phyloP scores from a whole-genome alignment of 2,329 filamentous ascomycete genomes.

The Seiridium unicorne region DNA sequence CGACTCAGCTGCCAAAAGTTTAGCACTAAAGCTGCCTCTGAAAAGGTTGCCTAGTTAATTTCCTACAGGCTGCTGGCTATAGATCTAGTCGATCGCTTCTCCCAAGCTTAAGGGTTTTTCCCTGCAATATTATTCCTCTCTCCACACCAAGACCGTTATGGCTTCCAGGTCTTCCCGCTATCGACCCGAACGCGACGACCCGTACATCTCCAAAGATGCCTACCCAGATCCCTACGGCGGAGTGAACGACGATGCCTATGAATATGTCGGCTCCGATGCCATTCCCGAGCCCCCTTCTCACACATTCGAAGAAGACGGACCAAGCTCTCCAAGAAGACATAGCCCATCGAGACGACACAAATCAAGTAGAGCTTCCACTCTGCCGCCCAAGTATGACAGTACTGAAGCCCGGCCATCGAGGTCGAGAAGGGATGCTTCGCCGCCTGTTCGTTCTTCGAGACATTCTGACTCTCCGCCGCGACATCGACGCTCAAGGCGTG shows the following conservation, averaged over 20 bases:
- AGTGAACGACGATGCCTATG: slow-evolving; percentile 5
- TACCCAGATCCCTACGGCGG: slow-evolving; percentile 10
- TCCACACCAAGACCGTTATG: neutral
- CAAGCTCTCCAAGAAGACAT: neutral
- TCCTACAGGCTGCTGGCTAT: neutral
- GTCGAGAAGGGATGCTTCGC: slow-evolving; percentile 21
- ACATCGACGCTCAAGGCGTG: slow-evolving; percentile 1
- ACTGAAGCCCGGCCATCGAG: slow-evolving; percentile 13
- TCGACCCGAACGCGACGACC: slow-evolving; percentile 7
- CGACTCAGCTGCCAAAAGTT: neutral
- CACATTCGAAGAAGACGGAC: slow-evolving; percentile 6
- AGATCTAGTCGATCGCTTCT: neutral
- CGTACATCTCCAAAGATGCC: slow-evolving; percentile 3
- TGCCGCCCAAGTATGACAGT: neutral
- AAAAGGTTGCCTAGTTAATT: neutral
- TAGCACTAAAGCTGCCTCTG: neutral
- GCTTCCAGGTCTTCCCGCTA: slow-evolving; percentile 3
- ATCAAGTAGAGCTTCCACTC: slow-evolving; percentile 2
- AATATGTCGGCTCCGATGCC: slow-evolving; percentile 11
- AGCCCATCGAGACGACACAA: neutral
- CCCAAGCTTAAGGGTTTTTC: too few relatives aligned
- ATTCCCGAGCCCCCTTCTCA: slow-evolving; percentile 9
- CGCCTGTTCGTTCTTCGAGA: neutral
- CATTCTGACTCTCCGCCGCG: neutral
- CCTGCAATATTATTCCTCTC: neutral